phyloP scores from a whole-genome alignment of 108 stramenopile species.

The Halocafeteria seosinensis region DNA sequence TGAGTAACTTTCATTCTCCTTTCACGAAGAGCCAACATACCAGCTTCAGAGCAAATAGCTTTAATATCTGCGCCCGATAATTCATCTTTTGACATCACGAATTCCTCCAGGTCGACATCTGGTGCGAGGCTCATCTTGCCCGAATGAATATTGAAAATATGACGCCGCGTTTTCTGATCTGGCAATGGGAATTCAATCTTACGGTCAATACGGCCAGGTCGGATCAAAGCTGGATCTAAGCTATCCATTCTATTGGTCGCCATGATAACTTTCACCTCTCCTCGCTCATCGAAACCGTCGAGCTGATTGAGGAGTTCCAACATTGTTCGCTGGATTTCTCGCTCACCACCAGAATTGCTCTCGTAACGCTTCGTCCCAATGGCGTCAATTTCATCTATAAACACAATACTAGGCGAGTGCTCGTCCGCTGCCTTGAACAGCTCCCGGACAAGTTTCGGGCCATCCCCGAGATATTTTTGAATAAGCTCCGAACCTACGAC shows the following conservation, averaged over 20 bases:
- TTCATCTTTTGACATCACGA: slow-evolving; percentile 94
- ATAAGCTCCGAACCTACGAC: slow-evolving; percentile 92
- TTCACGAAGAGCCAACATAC: slow-evolving; percentile 89
- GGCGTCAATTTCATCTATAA: slow-evolving; percentile 99
- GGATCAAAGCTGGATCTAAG: slow-evolving; percentile 92
- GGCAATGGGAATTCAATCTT: slow-evolving; percentile 99
- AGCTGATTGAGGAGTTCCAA: slow-evolving; percentile 94
- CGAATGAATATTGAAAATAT: slow-evolving; percentile 96
- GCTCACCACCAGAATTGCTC: slow-evolving; percentile 63
- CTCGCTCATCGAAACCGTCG: slow-evolving; percentile 93
- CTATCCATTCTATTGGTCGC: slow-evolving; percentile 93
- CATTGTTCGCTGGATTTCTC: slow-evolving; percentile 98
- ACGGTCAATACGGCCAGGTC: slow-evolving; percentile 94
- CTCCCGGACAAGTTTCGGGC: slow-evolving; percentile 95
- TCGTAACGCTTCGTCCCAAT: slow-evolving; percentile 95
- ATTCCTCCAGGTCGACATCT: slow-evolving; percentile 89
- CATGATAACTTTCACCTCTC: slow-evolving; percentile 98
- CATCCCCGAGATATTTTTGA: slow-evolving; percentile 97
- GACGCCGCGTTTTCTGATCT: slow-evolving; percentile 85
- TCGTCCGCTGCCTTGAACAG: slow-evolving; percentile 91
- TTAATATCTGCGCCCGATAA: slow-evolving; percentile 96
- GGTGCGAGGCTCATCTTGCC: slow-evolving; percentile 71
- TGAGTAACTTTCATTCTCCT: slow-evolving; percentile 95
- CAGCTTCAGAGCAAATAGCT: slow-evolving; percentile 93
- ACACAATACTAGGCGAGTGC: slow-evolving; percentile 79